Conservation (phyloP, 305 asterid genomes). For the Rubia tinctorum region DNA sequence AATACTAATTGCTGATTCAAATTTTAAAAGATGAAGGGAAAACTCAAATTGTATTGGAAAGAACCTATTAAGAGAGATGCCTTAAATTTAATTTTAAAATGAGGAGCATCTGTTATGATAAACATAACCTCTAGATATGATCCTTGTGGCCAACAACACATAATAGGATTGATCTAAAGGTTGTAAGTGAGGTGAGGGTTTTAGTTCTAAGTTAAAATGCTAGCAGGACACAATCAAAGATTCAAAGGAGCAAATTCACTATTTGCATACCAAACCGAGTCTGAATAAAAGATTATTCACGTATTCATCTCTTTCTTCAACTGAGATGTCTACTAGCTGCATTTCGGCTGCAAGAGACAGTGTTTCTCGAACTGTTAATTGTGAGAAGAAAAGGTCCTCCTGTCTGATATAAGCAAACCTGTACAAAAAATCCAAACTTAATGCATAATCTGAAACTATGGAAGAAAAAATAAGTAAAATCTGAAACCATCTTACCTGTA, state of each 20-base stretch:
- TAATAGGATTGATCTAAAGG: neutral
- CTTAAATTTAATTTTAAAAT: neutral
- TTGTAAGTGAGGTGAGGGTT: neutral
- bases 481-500: conserved; percentile 49
- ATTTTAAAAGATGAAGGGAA: neutral
- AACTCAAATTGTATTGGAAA: neutral
- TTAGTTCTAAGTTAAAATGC: neutral
- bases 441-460: conserved; percentile 9
- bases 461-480: neutral
- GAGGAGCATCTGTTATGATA: neutral
- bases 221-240: conserved; percentile 3
- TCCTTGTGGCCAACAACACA: neutral
- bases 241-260: conserved; percentile 13
- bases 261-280: conserved; percentile 73
- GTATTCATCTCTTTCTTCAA: conserved; percentile 74
- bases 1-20: neutral
- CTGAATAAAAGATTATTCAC: conserved; percentile 72
- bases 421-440: conserved; percentile 29
- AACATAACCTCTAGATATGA: neutral
- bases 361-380: conserved; percentile 97
- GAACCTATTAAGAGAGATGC: neutral
- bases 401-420: conserved; percentile 93
- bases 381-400: conserved; percentile 99
- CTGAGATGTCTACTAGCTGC: conserved; percentile 71
- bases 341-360: conserved; percentile 93